Evolutionary conservation across 306 rosid genomes (phyloP), one percentile per base, ranked within the genome.

Genomic region (Albizia julibrissin): DNA sequence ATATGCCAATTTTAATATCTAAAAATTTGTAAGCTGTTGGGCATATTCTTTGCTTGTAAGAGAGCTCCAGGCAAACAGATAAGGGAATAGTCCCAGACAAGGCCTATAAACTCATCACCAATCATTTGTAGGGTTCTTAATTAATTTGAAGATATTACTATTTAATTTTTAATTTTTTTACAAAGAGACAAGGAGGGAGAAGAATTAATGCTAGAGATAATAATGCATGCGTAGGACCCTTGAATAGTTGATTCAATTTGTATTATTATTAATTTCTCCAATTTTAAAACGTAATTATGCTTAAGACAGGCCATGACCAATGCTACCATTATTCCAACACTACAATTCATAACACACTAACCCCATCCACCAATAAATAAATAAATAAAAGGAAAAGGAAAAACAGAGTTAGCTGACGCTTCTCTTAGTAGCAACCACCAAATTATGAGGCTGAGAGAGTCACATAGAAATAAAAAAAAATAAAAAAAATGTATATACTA

Each of bases 241-340:
- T 77, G 83, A 75, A 62, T 61, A 69, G 52, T 69, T 58, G 14
- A 34, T 43, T 43, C 40, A 71, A 34, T 43, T 43, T 64, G 50
- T 14, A 12, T 44, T 8, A 39, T 58, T 10, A 58, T n/a, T n/a
- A 58, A 58, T 62, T 71, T 21, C 61, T 29, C 52, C 39, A 76
- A 70, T 69, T 71, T 59, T 71, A 13, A 42, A 44, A 73, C 71
- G 26, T 77, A 47, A 64, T 49, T 65, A 67, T 37, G 39, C 29
- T n/a, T 58, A 22, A 22, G 65, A 58, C 31, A 52, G 40, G 11
- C 64, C 74, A 40, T 72, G 44, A 72, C 37, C 21, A 59, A 15
- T 79, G 90, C 88, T 83, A 59, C 83, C 72, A 43, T 46, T 66
- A 67, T 76, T 59, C 85, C 81, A 77, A 73, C 88, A 86, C 15